These are phyloP conservation scores for Letharia lupina DNA, from an alignment of 495 filamentous ascomycete species.

Conservation along the genomic window DNA sequence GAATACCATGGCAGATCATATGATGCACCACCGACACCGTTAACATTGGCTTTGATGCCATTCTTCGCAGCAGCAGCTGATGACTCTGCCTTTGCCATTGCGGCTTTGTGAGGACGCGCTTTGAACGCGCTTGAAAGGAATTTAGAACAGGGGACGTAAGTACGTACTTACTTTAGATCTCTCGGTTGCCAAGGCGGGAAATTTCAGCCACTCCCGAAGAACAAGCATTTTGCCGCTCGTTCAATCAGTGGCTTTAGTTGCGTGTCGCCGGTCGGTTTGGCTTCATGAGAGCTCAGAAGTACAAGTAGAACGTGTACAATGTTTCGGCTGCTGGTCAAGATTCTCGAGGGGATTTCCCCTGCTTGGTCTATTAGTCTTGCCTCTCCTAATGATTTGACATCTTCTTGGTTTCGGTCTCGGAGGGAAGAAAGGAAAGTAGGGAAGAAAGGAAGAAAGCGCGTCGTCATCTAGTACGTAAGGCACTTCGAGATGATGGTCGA, in stretches of 20 bases:
- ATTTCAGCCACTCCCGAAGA: neutral
- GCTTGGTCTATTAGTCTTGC: neutral
- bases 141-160: no score
- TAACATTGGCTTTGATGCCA: conserved; percentile 54
- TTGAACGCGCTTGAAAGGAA: neutral
- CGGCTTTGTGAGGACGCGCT: neutral
- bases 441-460: neutral
- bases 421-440: neutral
- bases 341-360: neutral
- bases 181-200: no score
- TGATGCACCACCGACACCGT: conserved; percentile 51
- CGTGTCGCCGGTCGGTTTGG: no score
- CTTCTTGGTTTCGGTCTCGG: neutral
- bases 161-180: no score
- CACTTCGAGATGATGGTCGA: neutral
- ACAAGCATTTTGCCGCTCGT: neutral
- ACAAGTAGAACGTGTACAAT: neutral
- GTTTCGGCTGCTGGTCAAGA: neutral
- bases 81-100: conserved; percentile 15
- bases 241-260: no score
- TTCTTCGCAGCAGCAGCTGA: conserved; percentile 60
- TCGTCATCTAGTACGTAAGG: conserved; percentile 2
- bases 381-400: neutral
- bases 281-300: no score
- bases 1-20: conserved; percentile 68